Evolutionary conservation across 257 asterid species (phyloP).

Genomic region (Mitragyna speciosa): DNA sequence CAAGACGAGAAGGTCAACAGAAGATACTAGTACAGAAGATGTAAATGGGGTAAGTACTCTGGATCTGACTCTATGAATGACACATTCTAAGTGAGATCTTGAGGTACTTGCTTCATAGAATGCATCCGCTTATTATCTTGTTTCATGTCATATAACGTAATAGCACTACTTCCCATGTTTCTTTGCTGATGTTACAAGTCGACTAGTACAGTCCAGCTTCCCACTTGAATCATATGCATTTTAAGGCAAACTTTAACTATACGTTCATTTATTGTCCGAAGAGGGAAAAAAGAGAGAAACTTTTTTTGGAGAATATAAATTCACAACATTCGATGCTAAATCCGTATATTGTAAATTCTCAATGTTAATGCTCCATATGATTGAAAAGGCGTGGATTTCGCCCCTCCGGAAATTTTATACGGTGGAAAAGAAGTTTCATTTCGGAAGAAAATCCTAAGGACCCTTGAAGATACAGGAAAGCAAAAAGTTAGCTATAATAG

Average conservation of each 20-base stretch:
- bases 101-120: slow-evolving; percentile 43
- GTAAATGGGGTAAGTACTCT: slow-evolving; percentile 76
- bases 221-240: background rate
- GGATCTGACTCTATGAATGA: slow-evolving; percentile 95
- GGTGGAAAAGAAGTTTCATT: background rate
- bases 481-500: background rate
- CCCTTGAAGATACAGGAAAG: background rate
- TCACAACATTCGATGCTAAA: background rate
- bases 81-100: slow-evolving; percentile 71
- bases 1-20: slow-evolving; percentile 39
- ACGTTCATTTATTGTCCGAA: background rate
- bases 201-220: background rate
- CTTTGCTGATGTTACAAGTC: background rate
- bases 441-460: background rate
- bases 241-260: background rate
- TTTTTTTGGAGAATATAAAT: background rate
- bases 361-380: too few species aligned
- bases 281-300: background rate
- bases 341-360: background rate
- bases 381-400: too few species aligned
- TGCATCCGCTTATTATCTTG: slow-evolving; percentile 1
- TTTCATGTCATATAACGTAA: slow-evolving; percentile 10
- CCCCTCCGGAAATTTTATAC: background rate
- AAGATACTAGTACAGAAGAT: slow-evolving; percentile 28
- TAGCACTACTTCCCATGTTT: background rate